These are phyloP conservation scores for Rubroshorea leprosula DNA, from an alignment of 345 rosid species.

Conservation along the genomic window DNA sequence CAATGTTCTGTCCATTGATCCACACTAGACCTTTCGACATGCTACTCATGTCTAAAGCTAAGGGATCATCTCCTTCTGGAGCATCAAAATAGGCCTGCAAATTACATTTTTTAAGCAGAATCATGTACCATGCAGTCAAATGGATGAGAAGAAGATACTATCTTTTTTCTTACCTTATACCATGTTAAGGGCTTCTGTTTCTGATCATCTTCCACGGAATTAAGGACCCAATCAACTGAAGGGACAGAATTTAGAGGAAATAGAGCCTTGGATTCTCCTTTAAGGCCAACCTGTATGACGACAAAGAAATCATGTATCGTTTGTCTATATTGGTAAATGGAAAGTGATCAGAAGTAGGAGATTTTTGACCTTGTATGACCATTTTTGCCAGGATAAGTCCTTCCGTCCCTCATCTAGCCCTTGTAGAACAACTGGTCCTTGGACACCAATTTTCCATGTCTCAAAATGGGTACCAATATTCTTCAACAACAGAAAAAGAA, in stretches of 20 bases:
- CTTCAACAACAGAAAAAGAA: conserved; percentile 28
- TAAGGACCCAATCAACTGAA: conserved; percentile 49
- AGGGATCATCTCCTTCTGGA: conserved; percentile 67
- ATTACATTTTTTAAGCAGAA: background rate
- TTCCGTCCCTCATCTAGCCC: conserved; percentile 60
- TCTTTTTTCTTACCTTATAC: conserved; percentile 54
- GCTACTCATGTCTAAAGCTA: conserved; percentile 77
- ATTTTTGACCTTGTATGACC: conserved; percentile 68
- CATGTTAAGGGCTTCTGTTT: conserved; percentile 57
- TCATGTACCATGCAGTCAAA: background rate
- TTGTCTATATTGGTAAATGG: background rate
- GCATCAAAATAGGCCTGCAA: conserved; percentile 68
- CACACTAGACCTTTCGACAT: conserved; percentile 98
- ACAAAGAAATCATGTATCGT: background rate
- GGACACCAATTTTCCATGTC: conserved; percentile 61
- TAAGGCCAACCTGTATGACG: conserved; percentile 54
- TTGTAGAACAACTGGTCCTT: conserved; percentile 55
- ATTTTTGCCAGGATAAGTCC: conserved; percentile 72
- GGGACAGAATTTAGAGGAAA: conserved; percentile 37
- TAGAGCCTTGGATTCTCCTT: conserved; percentile 62
- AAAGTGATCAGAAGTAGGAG: background rate
- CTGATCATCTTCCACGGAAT: conserved; percentile 28
- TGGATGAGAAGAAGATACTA: background rate
- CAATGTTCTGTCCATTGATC: conserved; percentile 83
- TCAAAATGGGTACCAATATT: conserved; percentile 69